Percentiles rank a stretch among this genome's conserved stretches.
Conservation (phyloP, 2,329 filamentous ascomycete genomes). For the Phialophora chinensis region DNA sequence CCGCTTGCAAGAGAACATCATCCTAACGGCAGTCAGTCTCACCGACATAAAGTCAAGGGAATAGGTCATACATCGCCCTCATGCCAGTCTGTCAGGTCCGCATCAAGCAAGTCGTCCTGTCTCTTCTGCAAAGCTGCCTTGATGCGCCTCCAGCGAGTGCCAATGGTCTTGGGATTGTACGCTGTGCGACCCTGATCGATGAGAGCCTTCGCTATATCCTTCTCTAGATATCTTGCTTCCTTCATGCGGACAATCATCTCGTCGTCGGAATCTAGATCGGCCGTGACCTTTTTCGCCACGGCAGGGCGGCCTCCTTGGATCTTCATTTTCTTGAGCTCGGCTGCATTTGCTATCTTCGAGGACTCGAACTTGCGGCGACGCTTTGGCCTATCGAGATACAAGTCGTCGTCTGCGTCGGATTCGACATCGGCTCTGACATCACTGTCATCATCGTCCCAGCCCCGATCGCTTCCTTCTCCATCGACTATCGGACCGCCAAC, state of each 20-base stretch:
- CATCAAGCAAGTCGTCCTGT: slow-evolving; percentile 54
- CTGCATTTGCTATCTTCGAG: slow-evolving; percentile 18
- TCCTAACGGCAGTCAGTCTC: slow-evolving; percentile 46
- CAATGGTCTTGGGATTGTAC: slow-evolving; percentile 56
- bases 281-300: slow-evolving; percentile 51
- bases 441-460: slow-evolving; percentile 34
- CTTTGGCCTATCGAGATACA: slow-evolving; percentile 22
- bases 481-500: slow-evolving; percentile 26
- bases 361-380: slow-evolving; percentile 26
- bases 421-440: slow-evolving; percentile 29
- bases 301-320: slow-evolving; percentile 51
- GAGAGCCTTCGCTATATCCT: slow-evolving; percentile 52
- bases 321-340: slow-evolving; percentile 55
- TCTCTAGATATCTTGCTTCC: slow-evolving; percentile 47
- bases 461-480: slow-evolving; percentile 14
- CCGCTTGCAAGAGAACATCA: slow-evolving; percentile 50
- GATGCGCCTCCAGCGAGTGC: slow-evolving; percentile 55
- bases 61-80: slow-evolving; percentile 51
- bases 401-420: slow-evolving; percentile 28
- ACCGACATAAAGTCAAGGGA: not conserved
- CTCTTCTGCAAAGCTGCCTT: slow-evolving; percentile 50
- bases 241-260: slow-evolving; percentile 47
- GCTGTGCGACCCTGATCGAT: slow-evolving; percentile 49
- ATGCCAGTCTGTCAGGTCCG: slow-evolving; percentile 58
- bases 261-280: slow-evolving; percentile 56